Conservation (phyloP, 2,329 filamentous ascomycete species). For the Aureobasidium sp. region DNA sequence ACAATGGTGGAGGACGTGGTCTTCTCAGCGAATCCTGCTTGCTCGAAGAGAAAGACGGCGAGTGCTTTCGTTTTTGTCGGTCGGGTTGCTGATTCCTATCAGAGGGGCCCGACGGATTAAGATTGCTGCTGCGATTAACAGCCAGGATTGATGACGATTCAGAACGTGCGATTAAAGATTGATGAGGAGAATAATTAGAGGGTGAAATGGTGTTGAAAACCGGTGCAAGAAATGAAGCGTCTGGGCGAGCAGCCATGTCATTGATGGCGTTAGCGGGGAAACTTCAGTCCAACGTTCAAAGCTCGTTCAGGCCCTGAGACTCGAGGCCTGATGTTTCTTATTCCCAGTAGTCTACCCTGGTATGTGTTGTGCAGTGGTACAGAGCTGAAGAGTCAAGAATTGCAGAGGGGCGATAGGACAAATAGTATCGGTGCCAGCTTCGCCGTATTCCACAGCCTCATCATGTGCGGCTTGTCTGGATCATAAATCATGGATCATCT, state of each 20-base stretch:
- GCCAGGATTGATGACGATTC: slow-evolving; percentile 14
- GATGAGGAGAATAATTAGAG: slow-evolving; percentile 2
- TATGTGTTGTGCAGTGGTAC: neutral
- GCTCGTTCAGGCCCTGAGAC: neutral
- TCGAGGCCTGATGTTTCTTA: neutral
- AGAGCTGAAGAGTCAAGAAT: neutral
- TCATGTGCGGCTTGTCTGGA: neutral
- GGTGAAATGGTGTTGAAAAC: slow-evolving; percentile 8
- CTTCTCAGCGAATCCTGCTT: slow-evolving; percentile 17
- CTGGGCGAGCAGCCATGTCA: slow-evolving; percentile 14
- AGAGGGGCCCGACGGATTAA: slow-evolving; percentile 9
- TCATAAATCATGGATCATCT: slow-evolving; percentile 6
- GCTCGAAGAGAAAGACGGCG: slow-evolving; percentile 1
- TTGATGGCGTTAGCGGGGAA: slow-evolving; percentile 13
- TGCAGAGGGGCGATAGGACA: neutral
- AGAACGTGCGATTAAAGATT: neutral
- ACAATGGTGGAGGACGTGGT: slow-evolving; percentile 22
- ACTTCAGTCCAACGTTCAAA: slow-evolving; percentile 11
- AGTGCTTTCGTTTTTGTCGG: slow-evolving; percentile 13
- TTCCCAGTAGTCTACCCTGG: neutral
- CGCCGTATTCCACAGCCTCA: slow-evolving; percentile 1
- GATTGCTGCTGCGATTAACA: slow-evolving; percentile 8
- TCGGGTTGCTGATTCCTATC: slow-evolving; percentile 9
- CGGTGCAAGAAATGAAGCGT: slow-evolving; percentile 12
- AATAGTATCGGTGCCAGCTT: neutral